Evolutionary conservation across 202 grass and related monocot species (phyloP), one percentile per base, ranked within the genome.

Genomic region (Setaria viridis): DNA sequence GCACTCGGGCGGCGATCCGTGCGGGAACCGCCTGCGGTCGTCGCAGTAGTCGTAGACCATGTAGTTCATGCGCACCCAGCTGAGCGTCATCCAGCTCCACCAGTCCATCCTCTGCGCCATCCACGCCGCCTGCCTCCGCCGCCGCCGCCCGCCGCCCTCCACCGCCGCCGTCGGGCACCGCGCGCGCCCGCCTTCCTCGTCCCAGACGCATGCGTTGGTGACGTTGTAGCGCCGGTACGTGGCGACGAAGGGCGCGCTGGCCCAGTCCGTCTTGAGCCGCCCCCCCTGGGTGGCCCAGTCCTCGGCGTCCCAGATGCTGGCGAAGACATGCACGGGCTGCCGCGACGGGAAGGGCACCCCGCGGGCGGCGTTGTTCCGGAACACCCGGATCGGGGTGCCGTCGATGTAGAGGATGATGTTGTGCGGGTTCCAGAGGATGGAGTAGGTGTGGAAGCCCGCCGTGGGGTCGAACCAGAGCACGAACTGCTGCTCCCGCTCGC

Each of bases 241-340:
- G 14, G 94, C 86, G 11, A 79, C 80, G 69, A 97, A 97, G 0
- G 94, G 92, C 42, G 86, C 86, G 42, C 47, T 62, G 74, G 17
- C 80, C 86, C 92, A 97, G 66, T 97, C 89, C 2, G 92, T 86
- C 85, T 94, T 94, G n/a, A 97, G 85, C 16, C 49, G 70, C 9
- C 92, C 95, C 0, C 92, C 95, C 68, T 91, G 84, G 8, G 88
- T 89, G 11, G 95, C 95, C 95, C 95, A 97, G 76, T 88, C 79
- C 19, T 98, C 95, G 37, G 93, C 97, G 74, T 94, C 41, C 97
- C 97, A 99, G 78, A 96, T 89, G 87, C 91, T 96, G 6, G 89
- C 85, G 16, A 91, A 96, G 0, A 91, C 87, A 55, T 86, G 76
- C 74, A 76, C 86, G 4, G 94, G 89, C 84, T 96, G 85, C 54